Evolutionary conservation across 208 protist species (phyloP).

Genomic region (Trypanosoma vivax): DNA sequence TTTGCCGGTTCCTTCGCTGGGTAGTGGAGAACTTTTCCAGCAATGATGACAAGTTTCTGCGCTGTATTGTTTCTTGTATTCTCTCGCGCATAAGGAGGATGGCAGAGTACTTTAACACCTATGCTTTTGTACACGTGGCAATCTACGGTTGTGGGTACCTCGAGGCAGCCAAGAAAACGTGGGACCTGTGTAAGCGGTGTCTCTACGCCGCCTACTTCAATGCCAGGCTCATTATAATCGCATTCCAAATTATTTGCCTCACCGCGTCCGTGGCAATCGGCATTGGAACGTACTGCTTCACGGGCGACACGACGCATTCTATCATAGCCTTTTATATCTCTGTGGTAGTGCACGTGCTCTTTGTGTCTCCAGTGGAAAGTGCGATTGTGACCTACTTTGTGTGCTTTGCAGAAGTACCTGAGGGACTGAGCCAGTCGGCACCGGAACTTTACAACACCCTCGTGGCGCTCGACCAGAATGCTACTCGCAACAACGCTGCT

Average conservation of each 20-base stretch:
- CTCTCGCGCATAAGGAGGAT: constrained; percentile 50
- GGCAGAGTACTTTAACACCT: constrained; percentile 82
- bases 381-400: constrained; percentile 78
- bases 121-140: constrained; percentile 86
- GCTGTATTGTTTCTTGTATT: constrained; percentile 44
- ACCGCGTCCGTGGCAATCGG: not conserved
- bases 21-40: constrained; percentile 2
- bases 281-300: constrained; percentile 13
- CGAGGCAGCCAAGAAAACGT: constrained; percentile 62
- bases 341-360: constrained; percentile 34
- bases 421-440: constrained; percentile 49
- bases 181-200: constrained; percentile 53
- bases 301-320: constrained; percentile 13
- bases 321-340: constrained; percentile 33
- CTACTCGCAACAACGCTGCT: not conserved
- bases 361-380: constrained; percentile 48
- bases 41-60: constrained; percentile 34
- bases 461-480: constrained; percentile 33
- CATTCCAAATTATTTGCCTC: constrained; percentile 29
- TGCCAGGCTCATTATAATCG: constrained; percentile 45
- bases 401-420: constrained; percentile 77
- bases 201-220: constrained; percentile 75
- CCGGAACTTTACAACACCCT: constrained; percentile 49
- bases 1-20: constrained; percentile 46
- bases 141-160: constrained; percentile 86